Percentiles rank a stretch among this genome's conserved stretches.
phyloP scores from a whole-genome alignment of 192 early-diverging fungal species.

The Linnemannia hyalina region DNA sequence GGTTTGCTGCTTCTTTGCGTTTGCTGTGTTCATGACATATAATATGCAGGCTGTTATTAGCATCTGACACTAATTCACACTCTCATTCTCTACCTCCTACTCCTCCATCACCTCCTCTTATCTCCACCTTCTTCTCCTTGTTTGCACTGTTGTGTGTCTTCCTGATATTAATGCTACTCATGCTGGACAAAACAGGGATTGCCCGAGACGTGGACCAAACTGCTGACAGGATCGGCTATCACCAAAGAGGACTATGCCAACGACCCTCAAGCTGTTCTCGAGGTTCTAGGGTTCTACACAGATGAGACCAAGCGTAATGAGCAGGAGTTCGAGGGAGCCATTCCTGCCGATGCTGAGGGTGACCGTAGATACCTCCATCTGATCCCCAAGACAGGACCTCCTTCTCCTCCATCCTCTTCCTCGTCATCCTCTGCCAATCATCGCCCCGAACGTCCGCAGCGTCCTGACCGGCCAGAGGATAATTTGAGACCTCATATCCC shows the following conservation, averaged over 20 bases:
- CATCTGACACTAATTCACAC: slow-evolving; percentile 2
- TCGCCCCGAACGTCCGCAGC: slow-evolving; percentile 46
- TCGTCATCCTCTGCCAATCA: slow-evolving; percentile 26
- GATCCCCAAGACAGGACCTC: slow-evolving; percentile 63
- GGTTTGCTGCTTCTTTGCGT: neutral
- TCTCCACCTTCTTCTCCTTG: neutral
- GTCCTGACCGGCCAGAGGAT: slow-evolving; percentile 55
- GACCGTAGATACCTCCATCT: slow-evolving; percentile 60
- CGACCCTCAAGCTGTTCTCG: slow-evolving; percentile 98
- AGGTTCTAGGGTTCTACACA: slow-evolving; percentile 99
- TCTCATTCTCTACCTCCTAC: neutral
- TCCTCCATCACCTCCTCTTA: neutral
- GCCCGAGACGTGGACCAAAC: slow-evolving; percentile 94
- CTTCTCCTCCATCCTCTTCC: slow-evolving; percentile 19
- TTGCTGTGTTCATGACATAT: neutral
- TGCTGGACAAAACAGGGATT: slow-evolving; percentile 71
- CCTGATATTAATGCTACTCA: neutral
- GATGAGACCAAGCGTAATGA: slow-evolving; percentile 78
- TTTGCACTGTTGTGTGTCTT: neutral
- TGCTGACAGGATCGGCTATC: slow-evolving; percentile 94
- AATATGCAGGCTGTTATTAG: slow-evolving; percentile 10
- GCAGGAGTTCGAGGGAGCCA: slow-evolving; percentile 62
- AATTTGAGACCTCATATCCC: slow-evolving; percentile 49
- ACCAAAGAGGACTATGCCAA: slow-evolving; percentile 98
- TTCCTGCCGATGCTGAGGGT: slow-evolving; percentile 52